These are phyloP conservation scores for Pisolithus marmoratus DNA, from an alignment of 768 basidiomycete genomes.

Conservation along the genomic window DNA sequence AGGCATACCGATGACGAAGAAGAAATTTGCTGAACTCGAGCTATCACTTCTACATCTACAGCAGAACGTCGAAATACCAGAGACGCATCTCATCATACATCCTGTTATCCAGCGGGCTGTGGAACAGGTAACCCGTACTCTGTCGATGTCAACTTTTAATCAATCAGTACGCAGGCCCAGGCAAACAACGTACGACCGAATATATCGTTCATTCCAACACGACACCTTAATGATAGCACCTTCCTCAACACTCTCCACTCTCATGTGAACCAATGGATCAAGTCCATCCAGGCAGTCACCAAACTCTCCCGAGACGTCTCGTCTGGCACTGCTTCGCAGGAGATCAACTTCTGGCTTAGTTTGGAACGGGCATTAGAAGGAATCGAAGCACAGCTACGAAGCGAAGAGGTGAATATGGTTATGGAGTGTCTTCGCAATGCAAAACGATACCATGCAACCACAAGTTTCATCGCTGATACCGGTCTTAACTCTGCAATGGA, in stretches of 20 bases:
- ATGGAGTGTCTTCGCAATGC: conserved; percentile 94
- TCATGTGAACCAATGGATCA: conserved; percentile 97
- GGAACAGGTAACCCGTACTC: conserved; percentile 45
- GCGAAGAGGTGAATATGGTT: conserved; percentile 88
- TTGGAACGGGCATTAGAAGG: conserved; percentile 90
- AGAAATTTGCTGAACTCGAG: conserved; percentile 98
- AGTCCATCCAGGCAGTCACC: conserved; percentile 93
- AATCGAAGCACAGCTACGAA: conserved; percentile 86
- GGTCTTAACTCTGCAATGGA: conserved; percentile 93
- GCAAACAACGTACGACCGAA: conserved; percentile 56
- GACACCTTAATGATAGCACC: conserved; percentile 76
- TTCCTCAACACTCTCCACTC: conserved; percentile 92
- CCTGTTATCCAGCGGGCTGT: conserved; percentile 85
- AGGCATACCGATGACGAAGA: conserved; percentile 97
- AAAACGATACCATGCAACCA: conserved; percentile 94
- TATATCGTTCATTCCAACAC: conserved; percentile 66
- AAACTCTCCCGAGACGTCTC: conserved; percentile 92
- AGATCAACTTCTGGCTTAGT: conserved; percentile 98
- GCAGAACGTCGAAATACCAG: conserved; percentile 98
- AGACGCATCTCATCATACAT: conserved; percentile 90
- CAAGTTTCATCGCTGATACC: conserved; percentile 97
- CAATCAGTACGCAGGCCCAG: conserved; percentile 33
- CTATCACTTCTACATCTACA: conserved; percentile 90
- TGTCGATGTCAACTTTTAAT: conserved; percentile 28
- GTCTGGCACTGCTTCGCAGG: conserved; percentile 94